These are phyloP conservation scores for Fusarium nodosum DNA, from an alignment of 2,329 filamentous ascomycete species.

Conservation along the genomic window DNA sequence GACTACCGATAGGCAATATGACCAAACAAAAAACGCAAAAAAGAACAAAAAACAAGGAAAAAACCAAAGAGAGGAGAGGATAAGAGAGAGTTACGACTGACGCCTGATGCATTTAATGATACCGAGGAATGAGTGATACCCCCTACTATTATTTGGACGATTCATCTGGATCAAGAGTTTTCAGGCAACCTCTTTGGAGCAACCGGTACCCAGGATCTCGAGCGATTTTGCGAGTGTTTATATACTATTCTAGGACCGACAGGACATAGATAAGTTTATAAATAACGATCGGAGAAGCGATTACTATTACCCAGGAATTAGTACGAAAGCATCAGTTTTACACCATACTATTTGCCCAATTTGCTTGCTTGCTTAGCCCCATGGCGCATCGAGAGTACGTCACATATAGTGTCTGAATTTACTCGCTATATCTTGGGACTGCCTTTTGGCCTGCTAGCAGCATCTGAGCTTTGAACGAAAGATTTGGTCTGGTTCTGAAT, in stretches of 20 bases:
- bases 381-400: background rate
- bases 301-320: background rate
- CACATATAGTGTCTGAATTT: background rate
- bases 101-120: background rate
- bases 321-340: background rate
- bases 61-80: too few species aligned
- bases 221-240: background rate
- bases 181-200: background rate
- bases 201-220: background rate
- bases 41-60: background rate
- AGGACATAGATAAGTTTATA: background rate
- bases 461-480: too few species aligned
- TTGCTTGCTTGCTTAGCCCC: too few species aligned
- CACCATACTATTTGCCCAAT: too few species aligned
- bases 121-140: background rate
- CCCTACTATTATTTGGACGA: background rate
- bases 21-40: background rate
- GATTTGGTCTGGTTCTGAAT: too few species aligned
- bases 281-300: background rate
- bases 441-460: background rate
- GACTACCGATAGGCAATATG: background rate
- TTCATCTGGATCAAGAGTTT: conserved; percentile 3
- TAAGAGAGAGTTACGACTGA: background rate
- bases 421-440: conserved; percentile 2
- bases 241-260: background rate